Evolutionary conservation across 2,329 filamentous ascomycete genomes (phyloP).

Genomic region (Dactylellina sp.): DNA sequence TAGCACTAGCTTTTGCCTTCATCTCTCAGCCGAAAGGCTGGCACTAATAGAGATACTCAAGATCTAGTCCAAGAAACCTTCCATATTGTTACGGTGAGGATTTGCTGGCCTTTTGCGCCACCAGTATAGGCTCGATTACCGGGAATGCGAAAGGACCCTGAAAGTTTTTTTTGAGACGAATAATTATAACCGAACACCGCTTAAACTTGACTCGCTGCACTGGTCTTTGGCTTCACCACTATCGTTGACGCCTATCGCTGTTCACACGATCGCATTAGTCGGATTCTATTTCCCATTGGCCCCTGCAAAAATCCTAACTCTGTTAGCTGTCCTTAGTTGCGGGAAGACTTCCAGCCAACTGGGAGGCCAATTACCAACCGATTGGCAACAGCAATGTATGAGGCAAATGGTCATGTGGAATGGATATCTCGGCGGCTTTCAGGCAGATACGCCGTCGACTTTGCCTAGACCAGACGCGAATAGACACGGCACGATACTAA

Average conservation of each 20-base stretch:
- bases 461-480: too few species aligned
- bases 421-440: too few species aligned
- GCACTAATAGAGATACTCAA: not conserved
- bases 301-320: conserved; percentile 4
- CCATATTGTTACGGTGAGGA: conserved; percentile 1
- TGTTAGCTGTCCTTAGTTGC: not conserved
- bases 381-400: not conserved
- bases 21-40: not conserved
- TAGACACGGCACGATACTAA: too few species aligned
- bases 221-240: not conserved
- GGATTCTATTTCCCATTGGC: conserved; percentile 12
- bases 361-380: too few species aligned
- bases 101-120: conserved; percentile 1
- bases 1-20: conserved; percentile 4
- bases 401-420: too few species aligned
- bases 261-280: conserved; percentile 1
- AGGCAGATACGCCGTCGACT: too few species aligned
- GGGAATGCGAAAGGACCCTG: too few species aligned
- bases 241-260: conserved; percentile 1
- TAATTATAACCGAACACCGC: not conserved
- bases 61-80: not conserved
- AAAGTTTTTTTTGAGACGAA: not conserved
- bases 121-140: not conserved
- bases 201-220: not conserved
- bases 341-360: not conserved